Percentiles rank a stretch among this genome's conserved stretches.
These are phyloP conservation scores for Xerocomus amazonicus DNA, from an alignment of 1,284 basidiomycete genomes.

Conservation along the genomic window DNA sequence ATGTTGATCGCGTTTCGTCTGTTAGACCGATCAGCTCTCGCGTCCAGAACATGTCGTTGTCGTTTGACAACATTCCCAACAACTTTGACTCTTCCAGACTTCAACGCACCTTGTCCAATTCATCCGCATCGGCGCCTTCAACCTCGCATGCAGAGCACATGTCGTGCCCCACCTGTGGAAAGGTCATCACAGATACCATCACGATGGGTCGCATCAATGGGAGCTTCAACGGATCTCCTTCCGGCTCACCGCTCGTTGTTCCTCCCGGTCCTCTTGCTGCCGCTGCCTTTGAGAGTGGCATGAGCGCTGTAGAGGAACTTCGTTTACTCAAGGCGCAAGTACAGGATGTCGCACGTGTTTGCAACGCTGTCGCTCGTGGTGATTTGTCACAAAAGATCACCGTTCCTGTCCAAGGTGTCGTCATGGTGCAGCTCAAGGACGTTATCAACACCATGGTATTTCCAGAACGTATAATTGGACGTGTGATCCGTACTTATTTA, in stretches of 20 bases:
- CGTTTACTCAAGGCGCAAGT: slow-evolving; percentile 79
- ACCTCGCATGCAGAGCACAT: slow-evolving; percentile 39
- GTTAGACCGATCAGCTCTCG: slow-evolving; percentile 29
- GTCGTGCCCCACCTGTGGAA: slow-evolving; percentile 50
- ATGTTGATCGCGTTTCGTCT: slow-evolving; percentile 21
- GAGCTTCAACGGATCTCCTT: slow-evolving; percentile 32
- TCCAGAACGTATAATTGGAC: slow-evolving; percentile 7
- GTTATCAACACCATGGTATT: slow-evolving; percentile 95
- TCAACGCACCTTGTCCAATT: slow-evolving; percentile 22
- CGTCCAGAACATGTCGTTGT: slow-evolving; percentile 35
- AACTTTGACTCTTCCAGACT: slow-evolving; percentile 35
- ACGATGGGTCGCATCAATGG: slow-evolving; percentile 34
- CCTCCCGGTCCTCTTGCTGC: slow-evolving; percentile 55
- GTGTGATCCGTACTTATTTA: slow-evolving; percentile 11
- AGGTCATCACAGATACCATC: slow-evolving; percentile 37
- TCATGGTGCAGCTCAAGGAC: slow-evolving; percentile 97
- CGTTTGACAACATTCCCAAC: slow-evolving; percentile 43
- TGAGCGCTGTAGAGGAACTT: slow-evolving; percentile 72
- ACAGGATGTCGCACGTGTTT: slow-evolving; percentile 85
- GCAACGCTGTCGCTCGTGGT: slow-evolving; percentile 92
- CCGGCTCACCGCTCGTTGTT: slow-evolving; percentile 49
- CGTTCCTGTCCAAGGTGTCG: slow-evolving; percentile 92
- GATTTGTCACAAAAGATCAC: slow-evolving; percentile 96
- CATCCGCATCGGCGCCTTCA: slow-evolving; percentile 41
- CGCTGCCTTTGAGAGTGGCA: slow-evolving; percentile 57